Evolutionary conservation across 2,329 filamentous ascomycete genomes (phyloP), one percentile per base, ranked within the genome.

Genomic region (Aspergillus piperis): DNA sequence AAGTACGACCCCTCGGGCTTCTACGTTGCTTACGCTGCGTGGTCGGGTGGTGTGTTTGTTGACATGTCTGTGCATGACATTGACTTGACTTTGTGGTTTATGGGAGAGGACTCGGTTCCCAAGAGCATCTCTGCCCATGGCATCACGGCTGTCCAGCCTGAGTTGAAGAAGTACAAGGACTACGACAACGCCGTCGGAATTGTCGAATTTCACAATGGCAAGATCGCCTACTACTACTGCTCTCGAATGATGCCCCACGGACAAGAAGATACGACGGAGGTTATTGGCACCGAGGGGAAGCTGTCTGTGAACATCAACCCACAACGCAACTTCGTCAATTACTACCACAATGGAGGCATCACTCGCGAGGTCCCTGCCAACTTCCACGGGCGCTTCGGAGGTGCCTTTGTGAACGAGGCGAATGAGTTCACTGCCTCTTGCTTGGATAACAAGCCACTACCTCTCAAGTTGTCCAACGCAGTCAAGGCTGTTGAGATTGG

Each of bases 31-130:
- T 90, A 89, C 72, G 85, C 87, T 5, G 80, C 85, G 65, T 86
- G 83, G 74, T 83, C 79, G 2, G 87, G 87, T 25, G 87, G 87
- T 54, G 87, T 89, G 67, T 90, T 90, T 66, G 87, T 90, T 55
- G 88, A 90, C 75, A 88, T 85, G 77, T 84, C 83, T 55, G 84
- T 90, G 66, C 88, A 90, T 75, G 88, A 90, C 66, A 89, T 90
- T 63, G 86, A 88, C 64, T 80, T 88, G 3, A 81, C 84, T 0
- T 74, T 88, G 4, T 88, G 85, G 85, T 88, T 83, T 76, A 86
- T 87, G 66, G 84, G 83, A 8, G 76, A 82, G 51, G 82, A 84
- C 58, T 76, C 76, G 11, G 69, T 78, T 5, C 80, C 86, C 59
- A 87, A 87, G 73, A 82, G 77, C 57, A 82, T 85, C 15, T 78